Percentiles rank a stretch among this genome's conserved stretches.
Evolutionary conservation across 163 green algal species (phyloP).

Genomic region (Scenedesmus sp.): DNA sequence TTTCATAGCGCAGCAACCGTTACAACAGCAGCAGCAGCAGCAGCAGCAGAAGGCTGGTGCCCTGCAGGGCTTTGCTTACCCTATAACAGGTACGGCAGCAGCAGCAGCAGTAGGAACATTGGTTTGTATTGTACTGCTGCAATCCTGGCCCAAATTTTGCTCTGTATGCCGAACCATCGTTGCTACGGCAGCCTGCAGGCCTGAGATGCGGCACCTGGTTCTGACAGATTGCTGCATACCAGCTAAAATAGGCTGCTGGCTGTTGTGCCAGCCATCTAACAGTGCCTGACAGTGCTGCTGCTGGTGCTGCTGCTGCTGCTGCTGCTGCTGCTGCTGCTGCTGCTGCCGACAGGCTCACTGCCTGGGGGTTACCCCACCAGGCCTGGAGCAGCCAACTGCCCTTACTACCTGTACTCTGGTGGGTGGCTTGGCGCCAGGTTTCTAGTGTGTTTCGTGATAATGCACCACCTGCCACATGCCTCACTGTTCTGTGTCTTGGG

Average conservation of each 20-base stretch:
- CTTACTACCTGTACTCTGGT: constrained; percentile 9
- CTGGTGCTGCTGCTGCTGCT: neutral
- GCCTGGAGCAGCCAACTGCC: constrained; percentile 3
- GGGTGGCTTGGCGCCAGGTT: neutral
- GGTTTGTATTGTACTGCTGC: too few relatives aligned
- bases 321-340: constrained; percentile 22
- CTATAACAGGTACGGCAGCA: neutral
- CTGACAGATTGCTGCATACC: too few relatives aligned
- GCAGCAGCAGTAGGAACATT: neutral
- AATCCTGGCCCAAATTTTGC: too few relatives aligned
- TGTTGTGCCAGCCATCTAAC: neutral
- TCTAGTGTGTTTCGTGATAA: neutral
- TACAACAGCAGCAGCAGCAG: neutral
- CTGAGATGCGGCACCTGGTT: too few relatives aligned
- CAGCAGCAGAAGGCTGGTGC: neutral
- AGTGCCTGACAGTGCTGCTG: neutral
- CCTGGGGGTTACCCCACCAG: neutral
- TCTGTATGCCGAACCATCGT: too few relatives aligned
- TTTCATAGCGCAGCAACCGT: neutral
- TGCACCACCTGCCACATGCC: neutral
- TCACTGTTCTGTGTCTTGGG: neutral
- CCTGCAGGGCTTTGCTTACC: neutral
- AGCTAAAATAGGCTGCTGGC: too few relatives aligned
- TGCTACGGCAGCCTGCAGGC: too few relatives aligned
- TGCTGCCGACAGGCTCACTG: neutral